Evolutionary conservation across 208 protist genomes (phyloP).

Genomic region (Crithidia fasciculata): DNA sequence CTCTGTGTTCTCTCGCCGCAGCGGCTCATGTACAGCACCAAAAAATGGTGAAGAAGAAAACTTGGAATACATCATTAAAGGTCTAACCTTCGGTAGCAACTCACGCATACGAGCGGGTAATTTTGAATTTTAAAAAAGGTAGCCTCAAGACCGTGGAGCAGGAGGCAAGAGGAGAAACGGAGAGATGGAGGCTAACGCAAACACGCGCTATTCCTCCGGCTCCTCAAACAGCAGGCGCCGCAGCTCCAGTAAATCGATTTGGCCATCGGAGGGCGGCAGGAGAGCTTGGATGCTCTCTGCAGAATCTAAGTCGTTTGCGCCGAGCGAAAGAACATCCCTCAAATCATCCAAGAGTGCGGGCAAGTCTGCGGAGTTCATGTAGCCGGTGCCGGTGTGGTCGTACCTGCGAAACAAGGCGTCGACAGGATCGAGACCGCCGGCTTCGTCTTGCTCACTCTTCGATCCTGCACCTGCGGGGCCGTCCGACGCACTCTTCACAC

Average conservation of each 20-base stretch:
- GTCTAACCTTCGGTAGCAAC: no score
- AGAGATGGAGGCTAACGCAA: background rate
- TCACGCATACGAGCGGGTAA: no score
- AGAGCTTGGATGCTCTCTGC: constrained; percentile 56
- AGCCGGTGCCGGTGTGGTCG: constrained; percentile 51
- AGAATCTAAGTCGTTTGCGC: constrained; percentile 54
- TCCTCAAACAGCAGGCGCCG: constrained; percentile 70
- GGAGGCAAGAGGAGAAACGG: no score
- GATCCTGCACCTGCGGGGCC: background rate
- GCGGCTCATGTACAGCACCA: no score
- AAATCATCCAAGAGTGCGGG: constrained; percentile 67
- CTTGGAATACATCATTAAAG: no score
- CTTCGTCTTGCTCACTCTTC: constrained; percentile 6
- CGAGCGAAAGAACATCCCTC: constrained; percentile 43
- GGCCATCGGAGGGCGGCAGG: constrained; percentile 38
- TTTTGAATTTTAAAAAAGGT: no score
- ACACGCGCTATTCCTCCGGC: constrained; percentile 3
- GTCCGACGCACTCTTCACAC: background rate
- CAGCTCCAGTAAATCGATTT: constrained; percentile 74
- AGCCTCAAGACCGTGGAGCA: no score
- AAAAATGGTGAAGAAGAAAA: no score
- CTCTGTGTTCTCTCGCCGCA: no score
- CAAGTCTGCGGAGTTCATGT: constrained; percentile 43
- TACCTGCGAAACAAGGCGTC: constrained; percentile 66
- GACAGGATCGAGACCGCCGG: constrained; percentile 45